Evolutionary conservation across 2,329 filamentous ascomycete genomes (phyloP), one percentile per base, ranked within the genome.

Genomic region (Trichoderma oligosporum): DNA sequence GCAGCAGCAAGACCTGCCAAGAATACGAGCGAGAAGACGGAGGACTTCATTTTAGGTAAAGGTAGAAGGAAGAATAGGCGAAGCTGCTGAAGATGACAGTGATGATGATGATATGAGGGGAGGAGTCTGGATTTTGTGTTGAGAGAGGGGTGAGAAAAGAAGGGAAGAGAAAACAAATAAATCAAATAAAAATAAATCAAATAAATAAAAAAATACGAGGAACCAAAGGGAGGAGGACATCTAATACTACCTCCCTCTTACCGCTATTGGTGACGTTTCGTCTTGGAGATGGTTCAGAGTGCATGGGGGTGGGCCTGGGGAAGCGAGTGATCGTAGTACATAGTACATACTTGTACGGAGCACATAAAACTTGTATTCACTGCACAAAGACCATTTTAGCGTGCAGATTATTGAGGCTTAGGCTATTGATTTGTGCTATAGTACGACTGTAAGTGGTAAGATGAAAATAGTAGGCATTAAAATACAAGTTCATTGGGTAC

Each of bases 11-110:
- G 59, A 62, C 69, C 67, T 45, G 66, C 67, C 39, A 68, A 61
- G 44, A 70, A 57, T 35, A 67, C 64, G 22, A 73, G 55, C 38
- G 66, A 60, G 57, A 71, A 20, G 45, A 73, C 44, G 27, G 64
- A 56, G 14, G 65, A 60, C 70, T 74, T 74, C 74, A 76, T 76
- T 24, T 46, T 71, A 64, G 51, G 47, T 14, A 35, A 44, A 38
- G 42, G 57, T 47, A 29, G 36, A 53, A 12, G 45, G 31, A 38
- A 45, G 11, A 27, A 35, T 29, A 12, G 22, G 31, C 5, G 5
- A 44, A 7, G 11, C 14, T 5, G 45, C 45, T 22, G 9, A 29
- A 18, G 41, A 46, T 22, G 33, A 35, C 47, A 25, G 16, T n/a
- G 36, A 51, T n/a, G 16, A 27, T 20, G 27, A n/a, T 20, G 24